Evolutionary conservation across 2,329 filamentous ascomycete species (phyloP).

Genomic region (Chaetothyriales sp.): DNA sequence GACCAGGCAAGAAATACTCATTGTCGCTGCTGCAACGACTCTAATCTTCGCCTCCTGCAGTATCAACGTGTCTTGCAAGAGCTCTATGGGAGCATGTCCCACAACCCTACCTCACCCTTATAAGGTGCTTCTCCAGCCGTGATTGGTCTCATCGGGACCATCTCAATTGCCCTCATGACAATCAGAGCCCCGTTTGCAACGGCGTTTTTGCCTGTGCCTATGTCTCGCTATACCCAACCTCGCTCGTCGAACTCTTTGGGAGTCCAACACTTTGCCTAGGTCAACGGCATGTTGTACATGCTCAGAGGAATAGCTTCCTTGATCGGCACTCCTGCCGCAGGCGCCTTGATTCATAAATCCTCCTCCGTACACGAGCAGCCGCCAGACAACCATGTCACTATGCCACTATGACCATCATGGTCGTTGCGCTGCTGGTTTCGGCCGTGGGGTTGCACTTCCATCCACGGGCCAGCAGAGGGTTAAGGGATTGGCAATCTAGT

Average conservation of each 20-base stretch:
- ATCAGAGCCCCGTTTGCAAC: constrained; percentile 23
- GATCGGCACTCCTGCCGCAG: constrained; percentile 25
- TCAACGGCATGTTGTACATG: constrained; percentile 26
- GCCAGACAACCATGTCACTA: constrained; percentile 12
- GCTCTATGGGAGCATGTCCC: constrained; percentile 23
- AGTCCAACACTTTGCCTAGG: constrained; percentile 23
- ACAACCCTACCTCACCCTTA: constrained; percentile 21
- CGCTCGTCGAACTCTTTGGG: constrained; percentile 27
- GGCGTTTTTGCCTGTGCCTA: constrained; percentile 27
- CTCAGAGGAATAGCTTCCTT: constrained; percentile 25
- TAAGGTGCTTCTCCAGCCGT: constrained; percentile 22
- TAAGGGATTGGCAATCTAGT: too few relatives aligned
- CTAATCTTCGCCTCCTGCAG: constrained; percentile 15
- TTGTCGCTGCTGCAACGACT: neutral
- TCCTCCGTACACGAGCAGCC: neutral
- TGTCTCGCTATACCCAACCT: constrained; percentile 27
- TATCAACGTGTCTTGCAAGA: constrained; percentile 27
- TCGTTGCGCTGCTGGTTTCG: too few relatives aligned
- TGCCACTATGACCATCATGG: too few relatives aligned
- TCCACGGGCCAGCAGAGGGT: too few relatives aligned
- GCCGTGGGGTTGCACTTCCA: too few relatives aligned
- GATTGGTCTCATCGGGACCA: constrained; percentile 27
- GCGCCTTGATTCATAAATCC: constrained; percentile 16
- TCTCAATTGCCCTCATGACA: constrained; percentile 20
- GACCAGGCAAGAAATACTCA: neutral